phyloP scores from a whole-genome alignment of 83 land plant genomes.

The Isoetes engelmannii region DNA sequence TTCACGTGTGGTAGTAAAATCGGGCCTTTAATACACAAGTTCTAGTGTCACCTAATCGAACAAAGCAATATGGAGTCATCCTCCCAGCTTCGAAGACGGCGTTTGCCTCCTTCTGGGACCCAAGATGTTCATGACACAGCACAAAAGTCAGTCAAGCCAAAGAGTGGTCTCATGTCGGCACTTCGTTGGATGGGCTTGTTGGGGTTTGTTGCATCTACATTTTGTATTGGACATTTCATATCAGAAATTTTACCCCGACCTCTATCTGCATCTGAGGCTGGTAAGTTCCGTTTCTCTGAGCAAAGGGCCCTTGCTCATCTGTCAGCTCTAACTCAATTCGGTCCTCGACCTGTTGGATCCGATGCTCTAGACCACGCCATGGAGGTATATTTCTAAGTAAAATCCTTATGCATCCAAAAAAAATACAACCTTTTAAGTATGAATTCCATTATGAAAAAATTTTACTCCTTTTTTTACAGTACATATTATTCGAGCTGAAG shows the following conservation, averaged over 20 bases:
- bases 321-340: constrained; percentile 52
- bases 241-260: constrained; percentile 57
- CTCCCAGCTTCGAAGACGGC: too few relatives aligned
- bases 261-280: constrained; percentile 54
- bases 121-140: too few relatives aligned
- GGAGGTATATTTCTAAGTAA: constrained; percentile 43
- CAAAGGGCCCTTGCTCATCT: constrained; percentile 67
- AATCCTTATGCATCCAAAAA: background rate
- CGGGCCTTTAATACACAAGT: too few relatives aligned
- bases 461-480: constrained; percentile 41
- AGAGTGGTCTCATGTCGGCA: too few relatives aligned
- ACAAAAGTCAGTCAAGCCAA: too few relatives aligned
- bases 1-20: too few relatives aligned
- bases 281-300: constrained; percentile 88
- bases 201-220: too few relatives aligned
- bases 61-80: too few relatives aligned
- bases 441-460: background rate
- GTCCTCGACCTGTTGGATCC: constrained; percentile 96
- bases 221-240: constrained; percentile 29
- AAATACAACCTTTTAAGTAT: background rate
- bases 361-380: constrained; percentile 69
- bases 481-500: constrained; percentile 51
- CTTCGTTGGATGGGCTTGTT: too few relatives aligned
- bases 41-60: too few relatives aligned
- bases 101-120: too few relatives aligned